Evolutionary conservation across 108 stramenopile genomes (phyloP).

Genomic region (Stephanodiscus minutulus): DNA sequence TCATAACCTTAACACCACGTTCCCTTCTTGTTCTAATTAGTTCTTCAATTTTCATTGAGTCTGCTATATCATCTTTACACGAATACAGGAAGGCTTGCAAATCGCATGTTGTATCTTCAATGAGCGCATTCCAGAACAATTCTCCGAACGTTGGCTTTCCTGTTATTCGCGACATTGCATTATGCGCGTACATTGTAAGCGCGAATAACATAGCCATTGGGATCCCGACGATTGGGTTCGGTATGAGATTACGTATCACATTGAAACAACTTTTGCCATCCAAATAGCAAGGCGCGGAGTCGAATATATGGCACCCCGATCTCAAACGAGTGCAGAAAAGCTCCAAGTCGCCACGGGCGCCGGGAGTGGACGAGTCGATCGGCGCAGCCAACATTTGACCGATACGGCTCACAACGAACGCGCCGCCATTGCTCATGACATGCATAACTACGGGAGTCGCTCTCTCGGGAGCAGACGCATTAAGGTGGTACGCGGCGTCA

Average conservation of each 20-base stretch:
- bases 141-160: conserved; percentile 4
- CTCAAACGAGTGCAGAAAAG: neutral
- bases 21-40: neutral
- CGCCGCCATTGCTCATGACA: neutral
- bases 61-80: conserved; percentile 8
- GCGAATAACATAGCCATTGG: neutral
- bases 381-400: neutral
- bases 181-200: neutral
- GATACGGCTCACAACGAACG: neutral
- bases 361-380: too few species aligned
- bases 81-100: conserved; percentile 14
- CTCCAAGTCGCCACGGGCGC: neutral
- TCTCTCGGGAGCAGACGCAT: neutral
- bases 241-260: neutral
- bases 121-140: conserved; percentile 18
- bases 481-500: neutral
- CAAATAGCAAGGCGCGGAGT: conserved; percentile 5
- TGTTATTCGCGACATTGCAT: neutral
- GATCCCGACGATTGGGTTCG: neutral
- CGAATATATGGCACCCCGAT: neutral
- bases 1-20: neutral
- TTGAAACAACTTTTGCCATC: neutral
- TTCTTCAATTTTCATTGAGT: conserved; percentile 7
- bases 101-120: neutral
- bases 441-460: conserved; percentile 1